A percentile compares a stretch with the other conserved stretches of the same genome.
These are phyloP conservation scores for Sapria himalayana DNA, from an alignment of 345 rosid species.

Conservation along the genomic window DNA sequence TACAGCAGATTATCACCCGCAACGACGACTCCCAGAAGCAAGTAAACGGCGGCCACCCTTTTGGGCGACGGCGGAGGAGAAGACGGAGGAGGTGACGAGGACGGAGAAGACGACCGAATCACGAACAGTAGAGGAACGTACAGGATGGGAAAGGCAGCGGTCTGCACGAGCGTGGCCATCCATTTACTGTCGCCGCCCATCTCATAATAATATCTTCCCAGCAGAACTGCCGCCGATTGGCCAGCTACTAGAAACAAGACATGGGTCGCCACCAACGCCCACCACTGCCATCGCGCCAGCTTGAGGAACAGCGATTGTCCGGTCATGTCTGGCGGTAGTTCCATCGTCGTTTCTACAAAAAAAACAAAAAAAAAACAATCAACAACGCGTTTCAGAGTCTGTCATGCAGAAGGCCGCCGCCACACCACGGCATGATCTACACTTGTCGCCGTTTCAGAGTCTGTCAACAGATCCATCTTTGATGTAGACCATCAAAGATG, in stretches of 20 bases:
- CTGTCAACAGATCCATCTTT: no score
- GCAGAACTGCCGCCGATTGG: constrained; percentile 44
- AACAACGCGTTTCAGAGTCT: no score
- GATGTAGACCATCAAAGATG: no score
- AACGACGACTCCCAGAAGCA: constrained; percentile 33
- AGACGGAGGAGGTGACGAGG: constrained; percentile 22
- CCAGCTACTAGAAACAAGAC: constrained; percentile 32
- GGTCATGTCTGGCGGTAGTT: background rate
- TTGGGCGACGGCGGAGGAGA: constrained; percentile 15
- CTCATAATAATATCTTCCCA: constrained; percentile 46
- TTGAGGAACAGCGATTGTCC: constrained; percentile 11
- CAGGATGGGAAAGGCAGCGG: constrained; percentile 47
- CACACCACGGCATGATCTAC: no score
- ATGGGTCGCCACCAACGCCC: constrained; percentile 25
- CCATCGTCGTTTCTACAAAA: no score
- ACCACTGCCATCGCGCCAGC: constrained; percentile 38
- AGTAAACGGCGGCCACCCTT: constrained; percentile 21
- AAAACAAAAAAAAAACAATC: no score
- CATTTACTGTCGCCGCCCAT: constrained; percentile 52
- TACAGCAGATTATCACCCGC: constrained; percentile 51
- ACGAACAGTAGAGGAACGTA: constrained; percentile 30
- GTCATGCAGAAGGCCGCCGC: no score
- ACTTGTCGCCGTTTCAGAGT: no score
- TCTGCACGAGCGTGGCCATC: constrained; percentile 50
- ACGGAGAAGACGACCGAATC: constrained; percentile 17